Evolutionary conservation across 1,139 yeast genomes (phyloP).

Genomic region (Geotrichum carabidarum): DNA sequence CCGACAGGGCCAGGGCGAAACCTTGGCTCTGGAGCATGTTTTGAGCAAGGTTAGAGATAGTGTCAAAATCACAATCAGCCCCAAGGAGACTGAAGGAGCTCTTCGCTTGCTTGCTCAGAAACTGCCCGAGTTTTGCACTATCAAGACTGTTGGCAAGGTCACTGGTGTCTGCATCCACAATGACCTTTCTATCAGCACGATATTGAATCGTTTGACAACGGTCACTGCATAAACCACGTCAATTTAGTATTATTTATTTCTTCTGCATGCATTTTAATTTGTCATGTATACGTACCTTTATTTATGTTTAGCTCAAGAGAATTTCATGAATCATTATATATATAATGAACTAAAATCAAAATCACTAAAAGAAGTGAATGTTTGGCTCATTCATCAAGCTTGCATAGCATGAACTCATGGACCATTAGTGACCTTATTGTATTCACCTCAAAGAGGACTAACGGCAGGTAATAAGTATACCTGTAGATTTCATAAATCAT

Average conservation of each 20-base stretch:
- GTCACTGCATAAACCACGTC: neutral
- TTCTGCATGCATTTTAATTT: neutral
- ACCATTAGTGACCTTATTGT: no score
- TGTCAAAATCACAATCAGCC: slow-evolving; percentile 4
- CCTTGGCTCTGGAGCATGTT: slow-evolving; percentile 9
- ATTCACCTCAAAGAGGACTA: no score
- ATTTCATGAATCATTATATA: no score
- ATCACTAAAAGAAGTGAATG: no score
- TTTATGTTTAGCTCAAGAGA: no score
- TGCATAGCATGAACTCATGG: no score
- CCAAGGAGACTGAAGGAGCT: slow-evolving; percentile 12
- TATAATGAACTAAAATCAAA: no score
- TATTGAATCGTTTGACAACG: neutral
- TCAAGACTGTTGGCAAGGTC: slow-evolving; percentile 10
- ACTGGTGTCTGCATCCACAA: slow-evolving; percentile 13
- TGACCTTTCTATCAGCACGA: neutral
- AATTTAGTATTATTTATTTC: neutral
- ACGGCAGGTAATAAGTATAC: no score
- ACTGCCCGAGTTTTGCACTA: slow-evolving; percentile 15
- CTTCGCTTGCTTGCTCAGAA: slow-evolving; percentile 12
- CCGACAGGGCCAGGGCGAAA: neutral
- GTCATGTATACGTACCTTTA: neutral
- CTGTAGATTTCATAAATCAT: no score
- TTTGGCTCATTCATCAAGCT: no score
- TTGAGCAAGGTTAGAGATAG: slow-evolving; percentile 17